Conservation (phyloP, 139 green algal genomes). For the Tetraselmis striata region DNA sequence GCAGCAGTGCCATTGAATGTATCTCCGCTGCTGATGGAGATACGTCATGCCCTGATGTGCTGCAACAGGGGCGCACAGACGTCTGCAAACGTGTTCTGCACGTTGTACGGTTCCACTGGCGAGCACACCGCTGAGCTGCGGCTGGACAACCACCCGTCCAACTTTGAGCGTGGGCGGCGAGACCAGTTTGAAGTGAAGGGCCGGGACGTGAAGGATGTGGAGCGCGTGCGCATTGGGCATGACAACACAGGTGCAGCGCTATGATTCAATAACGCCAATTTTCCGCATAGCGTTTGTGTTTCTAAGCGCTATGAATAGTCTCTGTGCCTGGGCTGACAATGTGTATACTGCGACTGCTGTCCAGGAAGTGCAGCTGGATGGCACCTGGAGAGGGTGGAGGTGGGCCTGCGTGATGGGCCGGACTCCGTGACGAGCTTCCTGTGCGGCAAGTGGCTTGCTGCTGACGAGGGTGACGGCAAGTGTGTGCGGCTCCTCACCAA, state of each 20-base stretch:
- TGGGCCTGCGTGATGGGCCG: background rate
- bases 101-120: conserved; percentile 28
- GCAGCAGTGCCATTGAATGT: too few species aligned
- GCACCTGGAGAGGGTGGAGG: background rate
- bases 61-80: conserved; percentile 32
- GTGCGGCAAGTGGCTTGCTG: background rate
- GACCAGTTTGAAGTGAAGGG: conserved; percentile 46
- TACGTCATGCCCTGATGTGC: too few species aligned
- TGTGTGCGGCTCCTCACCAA: background rate
- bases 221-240: conserved; percentile 31
- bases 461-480: conserved; percentile 1
- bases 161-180: conserved; percentile 41
- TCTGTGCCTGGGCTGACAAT: background rate
- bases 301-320: too few species aligned
- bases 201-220: conserved; percentile 32
- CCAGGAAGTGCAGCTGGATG: background rate
- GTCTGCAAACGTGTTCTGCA: conserved; percentile 33
- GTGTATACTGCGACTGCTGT: too few species aligned
- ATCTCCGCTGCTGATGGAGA: too few species aligned
- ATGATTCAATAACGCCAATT: too few species aligned
- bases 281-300: too few species aligned
- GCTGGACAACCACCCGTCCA: background rate
- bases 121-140: background rate
- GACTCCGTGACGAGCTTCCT: background rate
- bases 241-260: conserved; percentile 29